Base-by-base conservation (phyloP, 495 filamentous ascomycete species). In the Xylaria scruposa region DNA sequence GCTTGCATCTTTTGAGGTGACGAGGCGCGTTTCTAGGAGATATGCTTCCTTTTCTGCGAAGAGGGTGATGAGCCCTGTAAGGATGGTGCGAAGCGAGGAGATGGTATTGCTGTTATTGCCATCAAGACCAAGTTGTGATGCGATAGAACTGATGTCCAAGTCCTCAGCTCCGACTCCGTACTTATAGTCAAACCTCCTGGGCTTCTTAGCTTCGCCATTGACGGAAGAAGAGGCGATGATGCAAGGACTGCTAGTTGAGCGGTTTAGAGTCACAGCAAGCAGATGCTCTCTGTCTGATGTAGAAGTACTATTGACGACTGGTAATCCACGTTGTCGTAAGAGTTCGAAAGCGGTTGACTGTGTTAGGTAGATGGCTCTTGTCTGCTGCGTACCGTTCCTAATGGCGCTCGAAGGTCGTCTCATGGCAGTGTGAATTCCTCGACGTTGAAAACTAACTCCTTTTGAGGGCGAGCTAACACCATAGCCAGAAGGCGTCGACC, bases 11-110 rank as follows among this genome's bases (percentile, higher is more conserved):
- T 79, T 67, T 1, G 84, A 79, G 19, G 82, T 40, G 17, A 40
- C 26, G 12, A 88, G 72, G 19, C 80, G 80, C 5, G 84, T 88
- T 61, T 88, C 85, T 4, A 92, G 78, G 2, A 88, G 80, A 72
- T 91, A 89, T 0, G 90, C 93, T 77, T 95, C 93, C 70, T 90
- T 91, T 42, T 86, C 81, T 67, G 83, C 87, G 83, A 91, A 95
- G 1, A 94, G 83, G 26, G 83, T 77, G 72, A 86, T 82, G 46
- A 95, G 81, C 1, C 79, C 75, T 29, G 82, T 78, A n/a, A 94
- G 78, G 0, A 93, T 72, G 4, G 78, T 74, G 1, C 80, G 79
- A 6, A 93, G 75, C 9, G 85, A 79, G 31, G 76, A 77, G 42
- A 71, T 70, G 24, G 78, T 42, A 26, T 77, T 72, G 49, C 42